These are phyloP conservation scores for Ophiocordyceps unilateralis DNA, from an alignment of 2,329 filamentous ascomycete genomes.

Conservation along the genomic window DNA sequence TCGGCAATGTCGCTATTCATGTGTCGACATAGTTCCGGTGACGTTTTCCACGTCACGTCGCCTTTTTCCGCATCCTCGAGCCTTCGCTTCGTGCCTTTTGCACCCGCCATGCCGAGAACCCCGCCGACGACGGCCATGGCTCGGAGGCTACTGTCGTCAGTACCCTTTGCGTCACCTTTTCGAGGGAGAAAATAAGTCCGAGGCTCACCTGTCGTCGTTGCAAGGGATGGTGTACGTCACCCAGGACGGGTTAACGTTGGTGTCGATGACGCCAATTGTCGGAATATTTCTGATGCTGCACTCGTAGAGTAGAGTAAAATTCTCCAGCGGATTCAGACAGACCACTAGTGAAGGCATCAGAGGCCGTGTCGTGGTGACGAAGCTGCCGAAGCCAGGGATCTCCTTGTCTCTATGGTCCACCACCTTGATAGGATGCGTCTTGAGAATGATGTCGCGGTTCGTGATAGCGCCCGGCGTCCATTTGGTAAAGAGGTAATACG, in stretches of 20 bases:
- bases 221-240: constrained; percentile 94
- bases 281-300: constrained; percentile 78
- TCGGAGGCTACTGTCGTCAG: constrained; percentile 65
- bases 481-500: constrained; percentile 78
- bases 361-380: constrained; percentile 43
- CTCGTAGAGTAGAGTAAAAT: constrained; percentile 78
- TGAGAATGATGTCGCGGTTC: constrained; percentile 81
- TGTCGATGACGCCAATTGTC: constrained; percentile 89
- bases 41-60: constrained; percentile 42
- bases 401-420: constrained; percentile 56
- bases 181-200: background rate
- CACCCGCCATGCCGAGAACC: constrained; percentile 67
- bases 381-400: constrained; percentile 44
- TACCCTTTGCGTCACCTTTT: too few species aligned
- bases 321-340: constrained; percentile 83
- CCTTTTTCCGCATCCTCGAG: constrained; percentile 44
- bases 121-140: constrained; percentile 68
- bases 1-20: constrained; percentile 16
- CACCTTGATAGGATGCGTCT: constrained; percentile 49
- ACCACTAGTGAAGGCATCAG: constrained; percentile 82
- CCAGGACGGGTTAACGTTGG: constrained; percentile 78
- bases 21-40: constrained; percentile 22
- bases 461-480: constrained; percentile 90
- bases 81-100: constrained; percentile 56
- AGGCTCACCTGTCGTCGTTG: constrained; percentile 74